These are phyloP conservation scores for Colletotrichum australisinense DNA, from an alignment of 2,329 filamentous ascomycete genomes.

Conservation along the genomic window DNA sequence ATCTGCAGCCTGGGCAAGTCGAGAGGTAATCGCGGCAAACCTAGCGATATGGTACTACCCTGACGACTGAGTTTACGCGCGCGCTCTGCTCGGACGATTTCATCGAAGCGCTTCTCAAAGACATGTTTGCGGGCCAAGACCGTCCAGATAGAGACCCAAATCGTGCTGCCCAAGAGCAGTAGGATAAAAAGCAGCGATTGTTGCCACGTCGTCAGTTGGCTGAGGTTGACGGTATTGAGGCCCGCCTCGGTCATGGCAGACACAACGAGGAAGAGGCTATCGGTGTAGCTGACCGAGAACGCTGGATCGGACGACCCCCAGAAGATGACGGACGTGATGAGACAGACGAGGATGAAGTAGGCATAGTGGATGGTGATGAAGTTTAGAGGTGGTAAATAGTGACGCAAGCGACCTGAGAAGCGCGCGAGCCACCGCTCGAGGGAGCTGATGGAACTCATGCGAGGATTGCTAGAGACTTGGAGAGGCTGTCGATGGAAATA, in stretches of 20 bases:
- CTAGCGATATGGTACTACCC: conserved; percentile 42
- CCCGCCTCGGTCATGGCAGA: conserved; percentile 77
- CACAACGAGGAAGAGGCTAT: conserved; percentile 75
- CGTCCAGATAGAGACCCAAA: conserved; percentile 74
- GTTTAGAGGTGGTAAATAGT: conserved; percentile 57
- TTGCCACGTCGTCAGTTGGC: conserved; percentile 73
- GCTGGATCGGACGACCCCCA: conserved; percentile 66
- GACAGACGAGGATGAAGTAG: conserved; percentile 70
- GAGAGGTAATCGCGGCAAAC: conserved; percentile 8
- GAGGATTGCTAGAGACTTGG: not conserved
- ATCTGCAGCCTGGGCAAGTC: conserved; percentile 39
- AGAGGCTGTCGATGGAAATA: not conserved
- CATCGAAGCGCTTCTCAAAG: conserved; percentile 71
- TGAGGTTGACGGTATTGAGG: conserved; percentile 75
- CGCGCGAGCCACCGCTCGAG: not conserved
- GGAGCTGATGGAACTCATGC: not conserved
- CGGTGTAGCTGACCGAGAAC: conserved; percentile 68
- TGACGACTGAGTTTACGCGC: conserved; percentile 44
- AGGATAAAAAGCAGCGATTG: conserved; percentile 73
- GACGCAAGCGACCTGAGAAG: not conserved
- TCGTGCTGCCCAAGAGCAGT: conserved; percentile 73
- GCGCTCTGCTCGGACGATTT: conserved; percentile 58
- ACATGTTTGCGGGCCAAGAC: conserved; percentile 69
- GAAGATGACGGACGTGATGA: conserved; percentile 70
- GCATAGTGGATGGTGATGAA: conserved; percentile 75